Percentiles rank a stretch among this genome's conserved stretches.
Conservation (phyloP, 495 filamentous ascomycete species). For the Xylaria venustula region DNA sequence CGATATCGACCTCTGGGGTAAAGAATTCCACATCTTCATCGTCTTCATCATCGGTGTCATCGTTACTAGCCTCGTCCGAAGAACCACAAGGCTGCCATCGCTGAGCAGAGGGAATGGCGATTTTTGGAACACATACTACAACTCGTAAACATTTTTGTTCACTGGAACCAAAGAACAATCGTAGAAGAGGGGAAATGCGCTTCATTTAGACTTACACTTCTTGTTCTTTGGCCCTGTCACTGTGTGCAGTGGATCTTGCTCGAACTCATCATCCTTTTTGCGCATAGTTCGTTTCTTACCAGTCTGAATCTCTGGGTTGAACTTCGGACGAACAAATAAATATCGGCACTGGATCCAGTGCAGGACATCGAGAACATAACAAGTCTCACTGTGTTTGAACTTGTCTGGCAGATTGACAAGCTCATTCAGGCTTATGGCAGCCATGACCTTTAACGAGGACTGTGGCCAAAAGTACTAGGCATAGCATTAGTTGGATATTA, state of each 20-base stretch:
- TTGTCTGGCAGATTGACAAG: constrained; percentile 72
- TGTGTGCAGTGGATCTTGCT: constrained; percentile 17
- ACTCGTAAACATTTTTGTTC: neutral
- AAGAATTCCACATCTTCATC: constrained; percentile 53
- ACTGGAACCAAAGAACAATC: neutral
- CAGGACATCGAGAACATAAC: constrained; percentile 70
- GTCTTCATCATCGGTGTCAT: constrained; percentile 50
- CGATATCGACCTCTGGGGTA: constrained; percentile 32
- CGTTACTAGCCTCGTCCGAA: constrained; percentile 21
- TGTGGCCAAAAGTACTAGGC: constrained; percentile 55
- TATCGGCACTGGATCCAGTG: constrained; percentile 95
- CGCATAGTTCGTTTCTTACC: neutral
- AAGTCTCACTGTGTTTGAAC: constrained; percentile 54
- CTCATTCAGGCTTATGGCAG: constrained; percentile 79
- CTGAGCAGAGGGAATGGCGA: constrained; percentile 17
- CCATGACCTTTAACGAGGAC: constrained; percentile 57
- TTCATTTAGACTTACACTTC: neutral
- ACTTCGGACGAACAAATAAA: constrained; percentile 60
- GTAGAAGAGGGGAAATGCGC: too few species aligned
- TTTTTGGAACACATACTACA: constrained; percentile 18
- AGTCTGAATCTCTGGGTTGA: neutral
- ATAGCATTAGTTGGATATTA: neutral
- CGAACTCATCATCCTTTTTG: neutral
- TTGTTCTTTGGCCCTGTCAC: neutral
- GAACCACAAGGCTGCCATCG: neutral